Percentiles rank a stretch among this genome's conserved stretches.
Evolutionary conservation across 2,329 filamentous ascomycete genomes (phyloP).

Genomic region (Trichoderma atrobrunneum): DNA sequence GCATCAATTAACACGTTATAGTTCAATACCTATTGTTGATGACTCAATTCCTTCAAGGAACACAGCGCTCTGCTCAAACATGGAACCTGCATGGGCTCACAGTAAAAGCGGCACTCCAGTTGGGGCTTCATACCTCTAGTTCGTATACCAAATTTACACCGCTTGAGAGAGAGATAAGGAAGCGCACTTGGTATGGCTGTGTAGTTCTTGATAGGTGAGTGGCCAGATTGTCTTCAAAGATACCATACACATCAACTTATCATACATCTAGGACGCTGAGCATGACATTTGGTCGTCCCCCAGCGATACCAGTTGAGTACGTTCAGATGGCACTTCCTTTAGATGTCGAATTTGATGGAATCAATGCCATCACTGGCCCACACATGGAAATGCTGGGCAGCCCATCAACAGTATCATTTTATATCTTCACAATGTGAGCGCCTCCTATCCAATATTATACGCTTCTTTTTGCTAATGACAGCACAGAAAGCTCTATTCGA

Average conservation of each 20-base stretch:
- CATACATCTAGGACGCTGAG: neutral
- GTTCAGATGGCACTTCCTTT: neutral
- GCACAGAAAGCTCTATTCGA: neutral
- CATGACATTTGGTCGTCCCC: conserved; percentile 9
- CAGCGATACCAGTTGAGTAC: conserved; percentile 3
- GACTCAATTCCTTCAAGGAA: conserved; percentile 10
- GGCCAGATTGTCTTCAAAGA: too few species aligned
- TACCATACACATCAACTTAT: neutral
- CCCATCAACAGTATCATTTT: conserved; percentile 11
- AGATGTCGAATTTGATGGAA: neutral
- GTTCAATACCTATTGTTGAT: conserved; percentile 5
- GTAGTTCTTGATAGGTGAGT: conserved; percentile 6
- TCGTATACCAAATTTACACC: neutral
- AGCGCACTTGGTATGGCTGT: conserved; percentile 9
- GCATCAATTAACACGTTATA: neutral
- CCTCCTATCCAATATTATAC: neutral
- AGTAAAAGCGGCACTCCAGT: neutral
- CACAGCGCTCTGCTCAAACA: conserved; percentile 8
- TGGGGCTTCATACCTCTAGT: conserved; percentile 3
- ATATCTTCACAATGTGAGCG: neutral
- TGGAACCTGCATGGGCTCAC: conserved; percentile 7
- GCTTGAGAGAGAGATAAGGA: neutral
- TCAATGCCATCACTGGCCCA: neutral
- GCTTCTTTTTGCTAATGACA: neutral
- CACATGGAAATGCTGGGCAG: neutral